phyloP scores from a whole-genome alignment of 2,329 filamentous ascomycete genomes.

The Drechslerella dactyloides region DNA sequence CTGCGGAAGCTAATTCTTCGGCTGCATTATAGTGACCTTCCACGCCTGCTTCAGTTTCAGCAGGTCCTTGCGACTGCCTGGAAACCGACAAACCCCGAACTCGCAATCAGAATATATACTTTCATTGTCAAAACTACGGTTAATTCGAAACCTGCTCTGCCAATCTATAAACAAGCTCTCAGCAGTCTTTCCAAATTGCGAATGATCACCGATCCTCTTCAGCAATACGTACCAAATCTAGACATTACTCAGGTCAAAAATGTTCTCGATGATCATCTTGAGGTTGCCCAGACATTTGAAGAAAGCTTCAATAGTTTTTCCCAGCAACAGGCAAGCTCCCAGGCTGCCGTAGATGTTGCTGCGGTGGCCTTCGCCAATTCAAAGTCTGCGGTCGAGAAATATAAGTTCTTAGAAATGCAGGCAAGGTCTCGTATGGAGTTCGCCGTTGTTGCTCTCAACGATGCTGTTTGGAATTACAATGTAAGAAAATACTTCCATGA shows the following conservation, averaged over 20 bases:
- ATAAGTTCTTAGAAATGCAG: slow-evolving; percentile 37
- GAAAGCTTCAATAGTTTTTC: slow-evolving; percentile 39
- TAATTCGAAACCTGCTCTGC: slow-evolving; percentile 25
- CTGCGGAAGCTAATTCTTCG: background rate
- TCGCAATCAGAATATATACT: slow-evolving; percentile 41
- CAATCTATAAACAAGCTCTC: slow-evolving; percentile 45
- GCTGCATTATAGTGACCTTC: slow-evolving; percentile 33
- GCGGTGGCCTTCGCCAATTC: slow-evolving; percentile 35
- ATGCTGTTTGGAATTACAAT: slow-evolving; percentile 42
- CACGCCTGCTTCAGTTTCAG: slow-evolving; percentile 46
- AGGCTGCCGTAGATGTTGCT: slow-evolving; percentile 19
- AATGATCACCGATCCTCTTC: slow-evolving; percentile 39
- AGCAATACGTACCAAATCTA: slow-evolving; percentile 47
- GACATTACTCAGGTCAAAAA: slow-evolving; percentile 42
- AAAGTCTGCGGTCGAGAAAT: slow-evolving; percentile 41
- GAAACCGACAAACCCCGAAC: slow-evolving; percentile 29
- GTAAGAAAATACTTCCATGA: slow-evolving; percentile 10
- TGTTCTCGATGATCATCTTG: slow-evolving; percentile 41
- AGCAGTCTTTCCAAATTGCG: slow-evolving; percentile 39
- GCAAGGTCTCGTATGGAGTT: slow-evolving; percentile 31
- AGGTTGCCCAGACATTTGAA: slow-evolving; percentile 37
- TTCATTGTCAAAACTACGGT: slow-evolving; percentile 36
- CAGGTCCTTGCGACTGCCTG: slow-evolving; percentile 41
- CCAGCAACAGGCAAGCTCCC: slow-evolving; percentile 13
- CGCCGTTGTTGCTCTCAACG: slow-evolving; percentile 37